These are phyloP conservation scores for Echeveria elegans DNA, from an alignment of 164 flowering plant genomes.

Conservation along the genomic window DNA sequence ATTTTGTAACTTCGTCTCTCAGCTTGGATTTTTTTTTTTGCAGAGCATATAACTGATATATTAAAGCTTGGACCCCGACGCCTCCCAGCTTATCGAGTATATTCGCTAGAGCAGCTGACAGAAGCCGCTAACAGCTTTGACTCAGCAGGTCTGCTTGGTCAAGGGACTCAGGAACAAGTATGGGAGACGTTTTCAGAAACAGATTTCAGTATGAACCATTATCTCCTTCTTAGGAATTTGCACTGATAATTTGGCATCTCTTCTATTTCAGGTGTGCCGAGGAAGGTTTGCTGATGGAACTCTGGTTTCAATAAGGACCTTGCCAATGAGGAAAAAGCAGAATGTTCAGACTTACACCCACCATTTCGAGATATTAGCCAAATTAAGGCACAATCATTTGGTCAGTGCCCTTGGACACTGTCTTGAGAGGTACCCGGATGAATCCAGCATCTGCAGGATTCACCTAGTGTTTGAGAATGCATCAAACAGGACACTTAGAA, in stretches of 20 bases:
- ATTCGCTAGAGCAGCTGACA: slow-evolving; percentile 80
- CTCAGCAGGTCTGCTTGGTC: slow-evolving; percentile 64
- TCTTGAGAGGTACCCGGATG: slow-evolving; percentile 85
- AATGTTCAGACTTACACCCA: slow-evolving; percentile 52
- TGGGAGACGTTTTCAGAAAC: neutral
- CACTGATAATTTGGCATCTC: neutral
- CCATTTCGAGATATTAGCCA: slow-evolving; percentile 71
- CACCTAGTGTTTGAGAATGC: slow-evolving; percentile 80
- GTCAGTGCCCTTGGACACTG: slow-evolving; percentile 93
- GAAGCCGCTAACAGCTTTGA: slow-evolving; percentile 74
- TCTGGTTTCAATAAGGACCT: slow-evolving; percentile 68
- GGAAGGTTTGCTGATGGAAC: slow-evolving; percentile 71
- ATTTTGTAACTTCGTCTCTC: neutral
- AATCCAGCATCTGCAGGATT: slow-evolving; percentile 77
- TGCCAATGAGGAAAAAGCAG: slow-evolving; percentile 59
- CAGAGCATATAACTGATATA: slow-evolving; percentile 80
- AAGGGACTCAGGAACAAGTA: slow-evolving; percentile 87
- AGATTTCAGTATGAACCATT: neutral
- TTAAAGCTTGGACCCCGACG: slow-evolving; percentile 72
- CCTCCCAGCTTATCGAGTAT: slow-evolving; percentile 73
- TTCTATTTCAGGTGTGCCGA: slow-evolving; percentile 62
- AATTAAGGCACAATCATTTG: slow-evolving; percentile 80
- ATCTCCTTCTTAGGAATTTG: neutral
- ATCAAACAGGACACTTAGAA: slow-evolving; percentile 66
- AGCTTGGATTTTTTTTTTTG: neutral